Evolutionary conservation across 2,329 filamentous ascomycete species (phyloP), one percentile per base, ranked within the genome.

Genomic region (Cercospora berteroae): DNA sequence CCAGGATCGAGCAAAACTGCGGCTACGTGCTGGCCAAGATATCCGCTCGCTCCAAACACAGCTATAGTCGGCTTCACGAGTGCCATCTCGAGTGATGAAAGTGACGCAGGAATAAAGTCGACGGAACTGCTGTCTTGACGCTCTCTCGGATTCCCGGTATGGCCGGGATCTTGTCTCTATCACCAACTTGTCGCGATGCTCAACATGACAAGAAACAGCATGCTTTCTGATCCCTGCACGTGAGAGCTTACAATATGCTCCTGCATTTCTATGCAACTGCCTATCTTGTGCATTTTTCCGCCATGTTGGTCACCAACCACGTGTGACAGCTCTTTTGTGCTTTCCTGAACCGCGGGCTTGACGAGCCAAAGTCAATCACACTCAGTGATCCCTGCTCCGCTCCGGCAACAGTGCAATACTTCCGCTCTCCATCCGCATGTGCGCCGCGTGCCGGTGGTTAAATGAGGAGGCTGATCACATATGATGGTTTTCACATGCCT

Each of bases 1-100:
- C 29, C 44, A 8, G 59, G 36, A 33, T 66, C 44, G 8, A 63
- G 50, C 16, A 66, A 62, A 18, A 59, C 50, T 23, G 33, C 39
- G 36, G 60, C 64, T 31, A 66, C 52, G 16, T 42, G 59, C 16
- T 55, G 36, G 5, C 64, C 59, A 18, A 66, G 48, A 3, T 39
- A 12, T 7, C 64, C 64, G 20, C 50, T 66, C n/a, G 58, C 64
- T 42, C 64, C 64, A 33, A 66, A 66, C 16, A 66, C 52, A 18
- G 58, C 64, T 27, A 66, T 58, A 12, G 59, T 50, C 13, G 58
- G 31, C 29, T 55, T 58, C 31, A 25, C 44, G 18, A 52, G 56
- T 29, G 63, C 56, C 63, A 65, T 65, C 13, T 20, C 12, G 23
- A n/a, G 7, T 6, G 39, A 9, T 20, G 23, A 48, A 16, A 42